Conservation (phyloP, 495 filamentous ascomycete genomes). For the Hyaloscypha hepaticicola region DNA sequence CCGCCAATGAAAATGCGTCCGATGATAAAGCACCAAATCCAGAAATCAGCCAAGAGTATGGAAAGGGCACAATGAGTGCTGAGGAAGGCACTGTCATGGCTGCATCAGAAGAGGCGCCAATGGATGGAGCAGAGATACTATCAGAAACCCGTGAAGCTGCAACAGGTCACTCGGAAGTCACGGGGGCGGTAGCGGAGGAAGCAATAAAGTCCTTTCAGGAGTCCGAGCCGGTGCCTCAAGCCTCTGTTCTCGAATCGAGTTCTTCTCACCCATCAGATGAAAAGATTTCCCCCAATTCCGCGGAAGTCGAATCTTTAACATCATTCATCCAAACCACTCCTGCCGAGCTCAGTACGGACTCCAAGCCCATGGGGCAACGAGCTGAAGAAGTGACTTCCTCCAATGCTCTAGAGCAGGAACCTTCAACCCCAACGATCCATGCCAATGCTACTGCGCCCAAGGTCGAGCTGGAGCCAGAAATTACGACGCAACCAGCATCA, state of each 20-base stretch:
- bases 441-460: background rate
- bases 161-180: background rate
- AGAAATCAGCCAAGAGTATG: conserved; percentile 7
- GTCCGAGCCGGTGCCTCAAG: background rate
- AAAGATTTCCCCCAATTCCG: background rate
- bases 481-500: background rate
- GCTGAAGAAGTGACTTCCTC: background rate
- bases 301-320: background rate
- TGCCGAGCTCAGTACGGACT: background rate
- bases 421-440: background rate
- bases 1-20: conserved; percentile 24
- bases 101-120: background rate
- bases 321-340: background rate
- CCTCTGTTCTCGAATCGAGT: background rate
- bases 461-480: background rate
- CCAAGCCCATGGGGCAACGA: background rate
- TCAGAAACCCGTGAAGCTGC: background rate
- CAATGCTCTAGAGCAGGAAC: background rate
- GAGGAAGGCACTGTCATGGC: background rate
- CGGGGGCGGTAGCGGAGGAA: background rate
- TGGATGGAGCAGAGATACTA: background rate
- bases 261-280: background rate
- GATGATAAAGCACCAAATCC: conserved; percentile 23
- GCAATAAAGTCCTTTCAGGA: background rate
- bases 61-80: background rate